Conservation (phyloP, 371 early-diverging fungal genomes). For the Blakeslea trispora region DNA sequence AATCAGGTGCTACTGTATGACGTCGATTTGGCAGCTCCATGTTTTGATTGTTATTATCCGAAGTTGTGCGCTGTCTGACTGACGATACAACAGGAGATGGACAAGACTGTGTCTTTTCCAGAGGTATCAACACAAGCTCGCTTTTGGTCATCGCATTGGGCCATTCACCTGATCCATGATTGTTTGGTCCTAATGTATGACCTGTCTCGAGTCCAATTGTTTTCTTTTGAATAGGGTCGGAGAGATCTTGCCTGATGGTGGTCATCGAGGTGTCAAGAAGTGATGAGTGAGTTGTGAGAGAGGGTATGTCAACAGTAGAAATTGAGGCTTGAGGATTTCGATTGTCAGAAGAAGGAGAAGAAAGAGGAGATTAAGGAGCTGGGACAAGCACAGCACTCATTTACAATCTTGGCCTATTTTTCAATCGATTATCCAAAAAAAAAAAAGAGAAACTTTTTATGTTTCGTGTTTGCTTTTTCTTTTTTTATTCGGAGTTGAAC, state of each 20-base stretch:
- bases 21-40: not conserved
- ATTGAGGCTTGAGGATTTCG: not conserved
- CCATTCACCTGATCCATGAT: not conserved
- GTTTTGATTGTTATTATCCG: not conserved
- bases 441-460: not conserved
- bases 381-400: not conserved
- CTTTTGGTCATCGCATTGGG: not conserved
- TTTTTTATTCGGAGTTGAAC: too few species aligned
- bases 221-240: not conserved
- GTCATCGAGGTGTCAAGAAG: not conserved
- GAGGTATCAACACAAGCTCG: not conserved
- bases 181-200: not conserved
- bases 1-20: constrained; percentile 27
- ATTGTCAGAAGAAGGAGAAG: not conserved
- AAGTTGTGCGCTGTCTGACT: not conserved
- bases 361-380: not conserved
- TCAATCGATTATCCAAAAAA: not conserved
- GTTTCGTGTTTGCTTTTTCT: too few species aligned
- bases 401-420: not conserved
- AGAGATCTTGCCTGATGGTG: not conserved
- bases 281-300: not conserved
- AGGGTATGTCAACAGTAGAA: not conserved
- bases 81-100: not conserved
- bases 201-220: too few species aligned
- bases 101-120: not conserved